Base-by-base conservation (phyloP, 148 eudicot genomes). In the Rhododendron simsii region DNA sequence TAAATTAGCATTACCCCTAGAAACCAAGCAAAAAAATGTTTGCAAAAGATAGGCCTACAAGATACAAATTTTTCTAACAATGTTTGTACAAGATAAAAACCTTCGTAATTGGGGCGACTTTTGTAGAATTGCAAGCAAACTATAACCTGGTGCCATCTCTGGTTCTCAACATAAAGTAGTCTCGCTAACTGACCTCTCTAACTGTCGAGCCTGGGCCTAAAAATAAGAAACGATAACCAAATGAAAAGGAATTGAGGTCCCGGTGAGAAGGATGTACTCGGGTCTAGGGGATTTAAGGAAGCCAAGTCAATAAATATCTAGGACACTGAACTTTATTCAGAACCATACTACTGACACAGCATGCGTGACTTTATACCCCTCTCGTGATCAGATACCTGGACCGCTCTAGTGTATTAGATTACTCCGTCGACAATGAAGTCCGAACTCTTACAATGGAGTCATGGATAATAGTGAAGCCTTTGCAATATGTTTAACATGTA, bases 141-240 rank as follows among this genome's bases (percentile, higher is more conserved):
- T 85, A 53, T 55, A 61, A 80, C 33, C 33, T 21, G 16, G 45
- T 41, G 82, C 81, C 84, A 69, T 87, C 80, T 71, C 74, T 26
- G 81, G 57, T 47, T 84, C 89, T 87, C 87, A 12, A 74, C 61
- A 83, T 41, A n/a, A 41, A 53, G 82, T 71, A 67, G 84, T 67
- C 77, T 81, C 69, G 81, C 26, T 11, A 2, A 81, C 55, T 30
- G 76, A 55, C 79, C 28, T 47, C 81, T 39, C 55, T 55, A 69
- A 28, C 15, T 71, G 59, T 37, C 18, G 23, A 48, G 81, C 30
- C 65, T 78, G 81, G 37, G 57, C 61, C 3, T 74, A 73, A 44
- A 41, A 5, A 87, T 26, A 44, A 9, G 39, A 44, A 50, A 59
- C 12, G 20, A 39, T 23, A 33, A 71, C 67, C 14, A 30, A 44